A percentile compares a stretch with the other conserved stretches of the same genome.
These are phyloP conservation scores for Penicillium sclerotiorum DNA, from an alignment of 2,329 filamentous ascomycete genomes.

Conservation along the genomic window DNA sequence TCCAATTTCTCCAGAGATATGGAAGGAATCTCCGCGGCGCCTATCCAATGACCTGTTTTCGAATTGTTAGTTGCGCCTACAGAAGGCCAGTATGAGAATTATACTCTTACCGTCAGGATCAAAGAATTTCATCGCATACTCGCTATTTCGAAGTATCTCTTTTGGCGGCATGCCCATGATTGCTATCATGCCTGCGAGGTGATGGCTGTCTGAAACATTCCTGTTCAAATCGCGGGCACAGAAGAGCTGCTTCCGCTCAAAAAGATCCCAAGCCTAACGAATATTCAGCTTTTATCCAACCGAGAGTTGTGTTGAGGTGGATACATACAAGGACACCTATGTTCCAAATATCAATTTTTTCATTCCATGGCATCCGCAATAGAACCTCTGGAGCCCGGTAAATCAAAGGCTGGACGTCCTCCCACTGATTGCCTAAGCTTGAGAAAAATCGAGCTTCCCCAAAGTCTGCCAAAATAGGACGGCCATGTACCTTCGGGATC, in stretches of 20 bases:
- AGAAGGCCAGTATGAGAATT: background rate
- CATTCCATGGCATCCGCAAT: slow-evolving; percentile 25
- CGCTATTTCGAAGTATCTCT: slow-evolving; percentile 37
- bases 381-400: slow-evolving; percentile 30
- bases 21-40: slow-evolving; percentile 11
- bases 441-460: slow-evolving; percentile 18
- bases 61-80: slow-evolving; percentile 4
- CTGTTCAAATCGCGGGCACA: slow-evolving; percentile 14
- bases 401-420: slow-evolving; percentile 24
- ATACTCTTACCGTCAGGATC: slow-evolving; percentile 16
- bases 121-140: slow-evolving; percentile 21
- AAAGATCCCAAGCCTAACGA: slow-evolving; percentile 27
- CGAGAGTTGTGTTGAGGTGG: background rate
- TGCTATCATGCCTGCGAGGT: slow-evolving; percentile 42
- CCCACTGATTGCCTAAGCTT: background rate
- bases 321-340: slow-evolving; percentile 23
- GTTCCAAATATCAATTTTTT: slow-evolving; percentile 33
- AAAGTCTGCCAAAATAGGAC: slow-evolving; percentile 33
- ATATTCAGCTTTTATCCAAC: background rate
- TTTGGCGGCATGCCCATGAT: slow-evolving; percentile 41
- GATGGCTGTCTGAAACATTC: slow-evolving; percentile 20
- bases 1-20: slow-evolving; percentile 20
- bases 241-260: slow-evolving; percentile 25
- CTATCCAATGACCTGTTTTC: slow-evolving; percentile 22
- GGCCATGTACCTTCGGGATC: slow-evolving; percentile 24